Evolutionary conservation across 352 stramenopile species (phyloP), one percentile per base, ranked within the genome.

Genomic region (Globisporangium acanthophoron): DNA sequence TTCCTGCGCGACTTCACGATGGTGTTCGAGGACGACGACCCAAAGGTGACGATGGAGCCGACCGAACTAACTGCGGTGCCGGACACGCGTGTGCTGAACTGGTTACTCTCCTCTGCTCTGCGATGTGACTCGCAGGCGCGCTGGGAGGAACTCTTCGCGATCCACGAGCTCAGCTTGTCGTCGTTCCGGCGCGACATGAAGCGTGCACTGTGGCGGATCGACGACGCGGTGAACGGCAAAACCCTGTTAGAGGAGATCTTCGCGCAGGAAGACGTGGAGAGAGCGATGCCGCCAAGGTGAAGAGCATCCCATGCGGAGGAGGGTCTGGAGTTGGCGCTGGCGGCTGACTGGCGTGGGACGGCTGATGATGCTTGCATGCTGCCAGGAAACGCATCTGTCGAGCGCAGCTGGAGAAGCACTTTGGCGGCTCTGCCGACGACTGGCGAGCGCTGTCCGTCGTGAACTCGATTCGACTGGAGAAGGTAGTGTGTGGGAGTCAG

Each of bases 111-210:
- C 8, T 16, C 5, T 56, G 21, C 58, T 55, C 20, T 16, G 33
- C 24, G 52, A 6, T 20, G 20, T 13, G 16, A n/a, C 49, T 33
- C 29, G 9, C 56, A 91, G 81, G 58, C 69, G 0, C 70, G 59
- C 20, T 93, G 83, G 83, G 72, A 85, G 3, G 66, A 60, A 2
- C 71, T 93, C 52, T 71, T 71, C 20, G 50, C 66, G 6, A 33
- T 63, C 29, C 65, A 90, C 54, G 66, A 55, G 35, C 52, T 91
- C 11, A 61, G 74, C 6, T 64, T 76, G 11, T 60, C 58, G 15
- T 40, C 68, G 21, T 93, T 93, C 52, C 70, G 78, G 3, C 75
- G 83, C n/a, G 80, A 93, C 52, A 81, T 89, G 71, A 82, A 81
- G 61, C 77, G 80, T 21, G 68, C 73, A 24, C 54, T 93, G 49